Evolutionary conservation across 495 filamentous ascomycete genomes (phyloP).

Genomic region (Penicillium ucsense): DNA sequence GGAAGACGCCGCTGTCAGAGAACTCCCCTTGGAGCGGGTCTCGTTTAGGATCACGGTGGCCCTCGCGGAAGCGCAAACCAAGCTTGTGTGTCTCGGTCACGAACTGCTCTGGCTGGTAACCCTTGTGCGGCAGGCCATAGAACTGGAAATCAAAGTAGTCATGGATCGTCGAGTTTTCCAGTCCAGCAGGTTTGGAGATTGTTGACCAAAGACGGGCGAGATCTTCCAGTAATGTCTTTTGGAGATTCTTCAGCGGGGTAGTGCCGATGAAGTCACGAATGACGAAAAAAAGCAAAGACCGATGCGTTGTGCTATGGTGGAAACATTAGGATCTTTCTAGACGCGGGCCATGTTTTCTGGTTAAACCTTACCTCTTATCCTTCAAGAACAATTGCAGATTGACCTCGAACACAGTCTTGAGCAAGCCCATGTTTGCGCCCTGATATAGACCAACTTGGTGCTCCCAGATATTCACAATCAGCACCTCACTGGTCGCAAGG

Average conservation of each 20-base stretch:
- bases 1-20: constrained; percentile 70
- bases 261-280: constrained; percentile 92
- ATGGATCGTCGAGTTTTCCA: constrained; percentile 81
- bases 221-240: constrained; percentile 83
- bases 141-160: constrained; percentile 99
- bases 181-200: constrained; percentile 78
- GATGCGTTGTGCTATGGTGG: constrained; percentile 61
- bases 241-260: constrained; percentile 79
- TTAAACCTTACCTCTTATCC: constrained; percentile 64
- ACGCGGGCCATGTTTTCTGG: background rate
- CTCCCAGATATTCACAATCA: constrained; percentile 99
- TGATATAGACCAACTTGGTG: constrained; percentile 97
- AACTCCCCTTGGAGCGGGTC: constrained; percentile 50
- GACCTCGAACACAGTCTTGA: constrained; percentile 98
- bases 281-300: constrained; percentile 94
- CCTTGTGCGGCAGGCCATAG: constrained; percentile 89
- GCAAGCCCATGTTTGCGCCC: constrained; percentile 93
- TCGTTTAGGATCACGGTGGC: constrained; percentile 54
- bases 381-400: constrained; percentile 95
- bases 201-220: constrained; percentile 84
- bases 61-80: constrained; percentile 70
- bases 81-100: constrained; percentile 69
- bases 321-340: constrained; percentile 6
- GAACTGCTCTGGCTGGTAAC: constrained; percentile 91
- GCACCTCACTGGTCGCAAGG: constrained; percentile 91